Base-by-base conservation (phyloP, 345 rosid species). In the Gossypium raimondii region DNA sequence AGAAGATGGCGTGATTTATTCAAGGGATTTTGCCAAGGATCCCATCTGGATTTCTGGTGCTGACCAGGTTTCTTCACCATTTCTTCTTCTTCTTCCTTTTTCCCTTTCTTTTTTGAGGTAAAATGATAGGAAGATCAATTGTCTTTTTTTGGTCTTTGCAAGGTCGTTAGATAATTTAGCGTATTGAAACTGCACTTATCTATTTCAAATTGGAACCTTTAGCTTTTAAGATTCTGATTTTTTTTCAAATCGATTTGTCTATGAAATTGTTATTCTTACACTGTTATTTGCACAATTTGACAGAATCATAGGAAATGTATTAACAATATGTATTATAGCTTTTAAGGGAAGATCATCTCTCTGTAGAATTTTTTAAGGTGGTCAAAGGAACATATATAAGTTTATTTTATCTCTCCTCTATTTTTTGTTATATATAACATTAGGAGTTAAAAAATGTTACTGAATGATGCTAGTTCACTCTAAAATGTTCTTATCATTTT, bases 11-110 rank as follows among this genome's bases (percentile, higher is more conserved):
- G 87, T 88, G 57, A 72, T 70, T 53, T 87, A 88, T 80, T 79
- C 91, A 9, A 89, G 99, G 78, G 93, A 91, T 85, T 93, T 92
- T 73, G 78, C 63, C 38, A 87, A 89, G 79, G 89, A 87, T 84
- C 99, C 98, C 12, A 45, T 95, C 72, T 75, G 77, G 76, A 82
- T 95, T 76, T 74, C 82, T 65, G 96, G 96, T 73, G 84, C 69
- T 67, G 86, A 81, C 11, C 80, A 85, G 87, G 88, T 86, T 73
- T 72, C 81, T 74, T 74, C 25, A 9, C 56, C 67, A 4, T 20
- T 74, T 38, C 41, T 34, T 24, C 27, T 24, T 34, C 2, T 20
- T 71, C 72, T 50, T 44, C 24, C 55, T 66, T 16, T 68, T 38
- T 45, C 13, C 50, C 13, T 34, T 34, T 34, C 18, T 38, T 73